Percentiles rank a stretch among this genome's conserved stretches.
phyloP scores from a whole-genome alignment of 2,329 filamentous ascomycete species.

The Colletotrichum coccodes region DNA sequence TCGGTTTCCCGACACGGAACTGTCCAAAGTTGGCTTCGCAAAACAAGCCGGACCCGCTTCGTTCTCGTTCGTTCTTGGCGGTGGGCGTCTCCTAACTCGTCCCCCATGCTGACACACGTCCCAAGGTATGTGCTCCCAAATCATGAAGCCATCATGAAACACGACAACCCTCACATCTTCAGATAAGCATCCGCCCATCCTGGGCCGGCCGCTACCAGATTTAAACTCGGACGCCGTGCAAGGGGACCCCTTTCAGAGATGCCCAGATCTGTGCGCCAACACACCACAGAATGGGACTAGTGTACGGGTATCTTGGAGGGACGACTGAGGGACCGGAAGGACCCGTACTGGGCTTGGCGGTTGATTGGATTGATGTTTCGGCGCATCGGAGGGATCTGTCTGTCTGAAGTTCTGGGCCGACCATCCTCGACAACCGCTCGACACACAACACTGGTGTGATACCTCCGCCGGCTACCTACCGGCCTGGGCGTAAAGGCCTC shows the following conservation, averaged over 20 bases:
- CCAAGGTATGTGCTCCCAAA: constrained; percentile 18
- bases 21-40: background rate
- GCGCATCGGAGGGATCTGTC: background rate
- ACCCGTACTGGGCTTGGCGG: background rate
- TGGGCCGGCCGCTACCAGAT: constrained; percentile 20
- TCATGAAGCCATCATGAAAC: constrained; percentile 36
- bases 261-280: constrained; percentile 9
- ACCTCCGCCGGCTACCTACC: constrained; percentile 1
- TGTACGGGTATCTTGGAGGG: background rate
- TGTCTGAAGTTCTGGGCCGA: constrained; percentile 8
- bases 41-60: constrained; percentile 4
- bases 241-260: constrained; percentile 1
- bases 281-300: background rate
- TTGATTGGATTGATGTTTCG: constrained; percentile 28
- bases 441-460: background rate
- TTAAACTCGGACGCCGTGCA: constrained; percentile 21
- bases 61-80: constrained; percentile 16
- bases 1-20: background rate
- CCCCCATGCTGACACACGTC: background rate
- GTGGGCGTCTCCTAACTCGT: background rate
- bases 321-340: too few relatives aligned
- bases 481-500: background rate
- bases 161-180: constrained; percentile 28
- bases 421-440: background rate
- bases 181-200: constrained; percentile 29